These are phyloP conservation scores for Haplosporangium sp. DNA, from an alignment of 371 early-diverging fungal species.

Conservation along the genomic window DNA sequence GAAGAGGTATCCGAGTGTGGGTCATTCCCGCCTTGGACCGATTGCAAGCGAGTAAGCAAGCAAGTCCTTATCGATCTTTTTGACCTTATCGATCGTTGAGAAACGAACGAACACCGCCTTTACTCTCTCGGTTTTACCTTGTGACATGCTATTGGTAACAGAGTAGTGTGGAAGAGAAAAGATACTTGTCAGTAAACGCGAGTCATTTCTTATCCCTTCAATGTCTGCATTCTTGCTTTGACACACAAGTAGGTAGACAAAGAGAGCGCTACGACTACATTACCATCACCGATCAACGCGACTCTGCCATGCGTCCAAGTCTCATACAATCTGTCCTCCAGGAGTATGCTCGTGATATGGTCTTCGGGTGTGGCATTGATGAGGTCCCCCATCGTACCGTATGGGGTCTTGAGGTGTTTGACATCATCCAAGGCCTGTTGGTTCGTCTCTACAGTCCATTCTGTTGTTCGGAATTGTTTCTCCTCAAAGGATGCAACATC, in stretches of 20 bases:
- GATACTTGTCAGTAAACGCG: too few relatives aligned
- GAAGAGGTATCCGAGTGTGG: too few relatives aligned
- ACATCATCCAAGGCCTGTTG: conserved; percentile 11
- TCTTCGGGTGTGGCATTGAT: conserved; percentile 29
- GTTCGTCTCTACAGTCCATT: conserved; percentile 16
- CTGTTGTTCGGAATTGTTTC: conserved; percentile 4
- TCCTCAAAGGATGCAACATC: background rate
- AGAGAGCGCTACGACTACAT: background rate
- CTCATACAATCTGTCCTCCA: conserved; percentile 32
- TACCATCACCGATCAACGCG: conserved; percentile 34
- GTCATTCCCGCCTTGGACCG: too few relatives aligned
- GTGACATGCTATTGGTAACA: conserved; percentile 9
- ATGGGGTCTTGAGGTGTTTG: conserved; percentile 11
- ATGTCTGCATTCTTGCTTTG: too few relatives aligned
- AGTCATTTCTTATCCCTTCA: background rate
- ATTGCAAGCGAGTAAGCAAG: too few relatives aligned
- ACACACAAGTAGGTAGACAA: too few relatives aligned
- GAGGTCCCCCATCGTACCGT: conserved; percentile 10
- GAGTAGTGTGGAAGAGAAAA: background rate
- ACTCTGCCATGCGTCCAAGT: conserved; percentile 29
- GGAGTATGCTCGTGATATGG: conserved; percentile 14
- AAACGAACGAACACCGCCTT: too few relatives aligned
- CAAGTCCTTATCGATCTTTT: background rate
- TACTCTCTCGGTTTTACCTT: conserved; percentile 5
- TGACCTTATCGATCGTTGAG: background rate